A percentile compares a stretch with the other conserved stretches of the same genome.
Evolutionary conservation across 768 basidiomycete species (phyloP).

Genomic region (Rubroboletus satanas): DNA sequence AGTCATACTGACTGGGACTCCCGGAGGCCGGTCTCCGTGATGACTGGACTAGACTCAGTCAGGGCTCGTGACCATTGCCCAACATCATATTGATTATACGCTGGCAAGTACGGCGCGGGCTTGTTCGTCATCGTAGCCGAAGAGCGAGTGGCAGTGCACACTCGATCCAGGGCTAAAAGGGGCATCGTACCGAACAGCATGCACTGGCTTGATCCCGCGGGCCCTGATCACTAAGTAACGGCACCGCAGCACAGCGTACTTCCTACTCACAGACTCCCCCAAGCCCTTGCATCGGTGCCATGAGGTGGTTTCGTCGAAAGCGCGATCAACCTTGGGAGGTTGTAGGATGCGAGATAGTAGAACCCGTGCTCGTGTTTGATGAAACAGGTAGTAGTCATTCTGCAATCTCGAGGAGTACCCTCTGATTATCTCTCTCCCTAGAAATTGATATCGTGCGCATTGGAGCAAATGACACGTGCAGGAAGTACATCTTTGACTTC

Average conservation of each 20-base stretch:
- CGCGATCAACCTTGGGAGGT: constrained; percentile 71
- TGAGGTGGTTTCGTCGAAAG: constrained; percentile 48
- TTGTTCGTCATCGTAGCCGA: neutral
- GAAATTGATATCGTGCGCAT: constrained; percentile 60
- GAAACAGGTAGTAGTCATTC: constrained; percentile 48
- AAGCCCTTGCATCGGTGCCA: constrained; percentile 16
- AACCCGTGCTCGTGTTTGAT: constrained; percentile 61
- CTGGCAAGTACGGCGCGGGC: neutral
- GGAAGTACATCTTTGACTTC: constrained; percentile 61
- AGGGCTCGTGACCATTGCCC: neutral
- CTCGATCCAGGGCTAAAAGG: constrained; percentile 10
- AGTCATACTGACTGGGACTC: neutral
- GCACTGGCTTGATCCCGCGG: neutral
- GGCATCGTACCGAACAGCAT: constrained; percentile 13
- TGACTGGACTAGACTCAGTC: neutral
- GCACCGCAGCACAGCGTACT: constrained; percentile 13
- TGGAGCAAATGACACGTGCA: constrained; percentile 48
- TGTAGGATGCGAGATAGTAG: constrained; percentile 59
- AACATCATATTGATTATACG: constrained; percentile 12
- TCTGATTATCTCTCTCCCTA: constrained; percentile 25
- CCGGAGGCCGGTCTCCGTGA: neutral
- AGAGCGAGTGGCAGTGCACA: constrained; percentile 22
- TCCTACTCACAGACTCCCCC: constrained; percentile 15
- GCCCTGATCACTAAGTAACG: constrained; percentile 12
- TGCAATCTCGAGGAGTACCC: constrained; percentile 3